phyloP scores from a whole-genome alignment of 495 filamentous ascomycete species.

The Penicillium odoratum region DNA sequence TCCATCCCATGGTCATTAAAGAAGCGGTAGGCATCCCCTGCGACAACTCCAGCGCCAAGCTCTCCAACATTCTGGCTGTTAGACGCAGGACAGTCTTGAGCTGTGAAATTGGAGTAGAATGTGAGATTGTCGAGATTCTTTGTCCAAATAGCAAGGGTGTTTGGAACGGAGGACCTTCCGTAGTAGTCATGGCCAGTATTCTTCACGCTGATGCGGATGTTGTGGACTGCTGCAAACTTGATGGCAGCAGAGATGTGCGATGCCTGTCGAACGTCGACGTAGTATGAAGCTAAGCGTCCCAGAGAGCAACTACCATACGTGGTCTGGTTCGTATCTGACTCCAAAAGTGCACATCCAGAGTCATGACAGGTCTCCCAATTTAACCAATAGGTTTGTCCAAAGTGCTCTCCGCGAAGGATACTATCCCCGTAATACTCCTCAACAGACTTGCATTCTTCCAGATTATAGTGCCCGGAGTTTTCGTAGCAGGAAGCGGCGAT shows the following conservation, averaged over 20 bases:
- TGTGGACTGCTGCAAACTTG: conserved; percentile 21
- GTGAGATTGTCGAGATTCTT: conserved; percentile 44
- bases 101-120: conserved; percentile 31
- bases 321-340: not conserved
- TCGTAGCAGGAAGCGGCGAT: conserved; percentile 22
- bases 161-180: conserved; percentile 48
- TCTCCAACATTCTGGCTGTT: conserved; percentile 24
- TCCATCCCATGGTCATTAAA: conserved; percentile 21
- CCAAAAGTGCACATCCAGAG: conserved; percentile 13
- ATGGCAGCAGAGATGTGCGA: conserved; percentile 14
- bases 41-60: conserved; percentile 26
- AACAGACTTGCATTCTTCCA: conserved; percentile 13
- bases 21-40: conserved; percentile 20
- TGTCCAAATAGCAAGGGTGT: conserved; percentile 45
- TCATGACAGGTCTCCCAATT: conserved; percentile 19
- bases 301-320: conserved; percentile 9
- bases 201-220: conserved; percentile 38
- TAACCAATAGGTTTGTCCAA: conserved; percentile 11
- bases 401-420: conserved; percentile 7
- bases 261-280: conserved; percentile 16
- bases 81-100: conserved; percentile 22
- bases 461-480: conserved; percentile 15
- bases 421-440: conserved; percentile 13
- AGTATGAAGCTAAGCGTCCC: conserved; percentile 18
- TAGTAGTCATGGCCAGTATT: conserved; percentile 54